Evolutionary conservation across 352 stramenopile species (phyloP).

Genomic region (Phytophthora capsici): DNA sequence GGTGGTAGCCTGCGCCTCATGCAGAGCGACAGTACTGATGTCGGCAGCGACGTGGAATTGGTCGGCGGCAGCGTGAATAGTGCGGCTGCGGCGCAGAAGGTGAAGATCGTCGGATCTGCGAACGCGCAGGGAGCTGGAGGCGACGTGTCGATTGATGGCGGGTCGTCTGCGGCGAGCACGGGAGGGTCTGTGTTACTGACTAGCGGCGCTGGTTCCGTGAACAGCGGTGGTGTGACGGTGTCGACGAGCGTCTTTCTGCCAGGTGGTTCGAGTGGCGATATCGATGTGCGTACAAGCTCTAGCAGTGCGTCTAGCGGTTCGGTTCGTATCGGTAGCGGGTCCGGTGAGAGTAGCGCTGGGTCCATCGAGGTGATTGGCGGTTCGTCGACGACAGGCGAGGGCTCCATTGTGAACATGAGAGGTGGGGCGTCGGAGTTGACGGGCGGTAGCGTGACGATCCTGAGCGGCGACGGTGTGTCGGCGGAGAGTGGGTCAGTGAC

Average conservation of each 20-base stretch:
- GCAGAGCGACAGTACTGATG: constrained; percentile 26
- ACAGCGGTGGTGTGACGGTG: constrained; percentile 24
- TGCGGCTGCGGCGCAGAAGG: constrained; percentile 20
- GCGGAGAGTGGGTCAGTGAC: constrained; percentile 21
- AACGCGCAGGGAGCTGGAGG: constrained; percentile 31
- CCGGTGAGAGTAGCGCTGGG: constrained; percentile 27
- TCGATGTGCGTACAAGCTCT: constrained; percentile 23
- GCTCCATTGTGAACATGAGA: constrained; percentile 26
- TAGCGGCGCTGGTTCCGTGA: constrained; percentile 22
- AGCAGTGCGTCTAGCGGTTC: constrained; percentile 27
- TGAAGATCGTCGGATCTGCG: constrained; percentile 30
- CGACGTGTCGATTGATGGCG: constrained; percentile 34
- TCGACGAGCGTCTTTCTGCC: constrained; percentile 23
- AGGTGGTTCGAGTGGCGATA: constrained; percentile 18
- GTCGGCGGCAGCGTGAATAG: constrained; percentile 24
- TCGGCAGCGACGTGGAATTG: constrained; percentile 35
- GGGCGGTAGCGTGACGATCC: constrained; percentile 21
- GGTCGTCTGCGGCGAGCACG: constrained; percentile 20
- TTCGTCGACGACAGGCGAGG: constrained; percentile 31
- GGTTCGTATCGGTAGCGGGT: constrained; percentile 26
- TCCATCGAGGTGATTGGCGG: constrained; percentile 34
- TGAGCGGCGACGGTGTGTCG: constrained; percentile 22
- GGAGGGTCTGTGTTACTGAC: constrained; percentile 25
- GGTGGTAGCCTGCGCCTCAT: constrained; percentile 28
- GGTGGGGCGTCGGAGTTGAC: constrained; percentile 29